phyloP scores from a whole-genome alignment of 768 basidiomycete species.

The Mrakia frigida region DNA sequence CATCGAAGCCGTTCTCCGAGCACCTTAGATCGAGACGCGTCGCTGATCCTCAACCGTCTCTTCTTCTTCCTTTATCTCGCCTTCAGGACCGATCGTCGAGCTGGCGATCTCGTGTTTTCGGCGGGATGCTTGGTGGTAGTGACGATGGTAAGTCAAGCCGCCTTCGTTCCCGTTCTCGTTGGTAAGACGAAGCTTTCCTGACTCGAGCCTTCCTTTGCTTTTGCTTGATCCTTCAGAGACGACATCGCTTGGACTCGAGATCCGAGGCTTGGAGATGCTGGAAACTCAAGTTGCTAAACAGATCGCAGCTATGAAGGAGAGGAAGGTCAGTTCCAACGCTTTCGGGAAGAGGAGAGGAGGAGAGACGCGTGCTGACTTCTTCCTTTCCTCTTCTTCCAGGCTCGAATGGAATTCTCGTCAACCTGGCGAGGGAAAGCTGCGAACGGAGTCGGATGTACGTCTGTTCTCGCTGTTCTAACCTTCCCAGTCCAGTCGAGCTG shows the following conservation, averaged over 20 bases:
- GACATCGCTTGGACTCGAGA: constrained; percentile 7
- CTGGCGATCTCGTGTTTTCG: constrained; percentile 2
- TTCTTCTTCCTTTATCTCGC: background rate
- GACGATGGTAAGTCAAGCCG: background rate
- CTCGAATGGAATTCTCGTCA: constrained; percentile 29
- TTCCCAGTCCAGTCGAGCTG: background rate
- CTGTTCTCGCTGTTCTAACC: background rate
- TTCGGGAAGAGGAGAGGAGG: no score
- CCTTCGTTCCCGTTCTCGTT: background rate
- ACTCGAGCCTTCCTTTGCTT: no score
- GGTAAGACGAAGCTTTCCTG: no score
- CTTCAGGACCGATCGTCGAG: background rate
- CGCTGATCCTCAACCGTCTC: background rate
- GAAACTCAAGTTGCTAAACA: constrained; percentile 11
- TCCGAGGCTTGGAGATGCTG: constrained; percentile 25
- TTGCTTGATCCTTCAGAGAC: background rate
- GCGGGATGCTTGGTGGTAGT: constrained; percentile 6
- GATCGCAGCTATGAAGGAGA: constrained; percentile 18
- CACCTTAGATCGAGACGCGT: background rate
- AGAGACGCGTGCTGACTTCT: no score
- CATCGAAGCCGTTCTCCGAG: no score
- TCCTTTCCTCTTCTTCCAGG: background rate
- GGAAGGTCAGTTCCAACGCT: background rate
- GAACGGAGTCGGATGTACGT: constrained; percentile 25
- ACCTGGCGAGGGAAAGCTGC: constrained; percentile 24